Base-by-base conservation (phyloP, 148 eudicot species). In the Fagopyrum homotropicum region DNA sequence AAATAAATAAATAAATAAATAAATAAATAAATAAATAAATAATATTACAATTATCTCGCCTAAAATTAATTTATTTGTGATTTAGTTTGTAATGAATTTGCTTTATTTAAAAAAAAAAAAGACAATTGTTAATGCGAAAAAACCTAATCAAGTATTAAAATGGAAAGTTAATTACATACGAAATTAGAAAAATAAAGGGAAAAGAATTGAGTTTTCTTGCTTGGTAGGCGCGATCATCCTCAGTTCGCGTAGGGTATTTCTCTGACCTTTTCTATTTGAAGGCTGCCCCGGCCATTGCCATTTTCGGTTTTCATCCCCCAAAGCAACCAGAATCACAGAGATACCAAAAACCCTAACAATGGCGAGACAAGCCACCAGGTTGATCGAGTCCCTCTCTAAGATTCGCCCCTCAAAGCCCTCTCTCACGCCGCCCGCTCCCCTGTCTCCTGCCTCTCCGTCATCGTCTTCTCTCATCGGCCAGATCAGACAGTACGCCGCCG, bases 401-500 rank as follows among this genome's bases (percentile, higher is more conserved):
- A 59, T 77, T 14, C 50, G 61, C 9, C 29, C 81, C 17, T 9
- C 72, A 14, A 81, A 72, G 55, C 74, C 86, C 66, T 71, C 85
- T 14, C 66, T 72, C 66, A 72, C 72, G 0, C 77, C 72, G 26
- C 17, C 82, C 54, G 17, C 0, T 35, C 22, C 9, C 40, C n/a
- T 80, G 29, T 12, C 40, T 29, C 45, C 22, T n/a, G 73, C 78
- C 2, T 57, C 40, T 0, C 74, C 82, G 0, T 56, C 80, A 2
- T 52, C 71, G 64, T 52, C 75, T 46, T 69, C 78, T 57, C 56
- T 76, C 75, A 50, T 76, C 73, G 75, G 72, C 50, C 93, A 88
- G 43, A 75, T 70, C 78, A 85, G 96, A 69, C 80, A 76, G 11
- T 89, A 89, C 81, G 93, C 86, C 75, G 83, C 94, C 46, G 85